A percentile compares a stretch with the other conserved stretches of the same genome.
Evolutionary conservation across 2,329 filamentous ascomycete genomes (phyloP).

Genomic region (Diatrype stigma): DNA sequence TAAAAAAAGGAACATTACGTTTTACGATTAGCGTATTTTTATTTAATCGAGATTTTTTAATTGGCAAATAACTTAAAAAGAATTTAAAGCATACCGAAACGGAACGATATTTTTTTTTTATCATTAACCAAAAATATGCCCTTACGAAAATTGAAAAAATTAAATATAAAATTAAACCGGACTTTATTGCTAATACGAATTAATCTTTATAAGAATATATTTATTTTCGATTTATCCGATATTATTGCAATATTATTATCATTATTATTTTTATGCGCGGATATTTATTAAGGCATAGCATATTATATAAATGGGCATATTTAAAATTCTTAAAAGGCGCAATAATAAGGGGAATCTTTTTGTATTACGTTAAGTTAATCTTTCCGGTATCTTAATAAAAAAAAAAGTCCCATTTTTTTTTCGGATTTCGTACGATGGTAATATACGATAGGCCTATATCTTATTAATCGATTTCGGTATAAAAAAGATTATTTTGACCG

Average conservation of each 20-base stretch:
- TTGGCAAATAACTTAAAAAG: background rate
- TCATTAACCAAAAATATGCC: background rate
- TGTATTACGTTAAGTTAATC: background rate
- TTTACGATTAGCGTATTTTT: background rate
- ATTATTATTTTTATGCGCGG: background rate
- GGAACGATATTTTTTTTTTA: background rate
- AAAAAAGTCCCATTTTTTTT: background rate
- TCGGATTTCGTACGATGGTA: background rate
- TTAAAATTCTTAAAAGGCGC: background rate
- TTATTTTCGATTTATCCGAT: background rate
- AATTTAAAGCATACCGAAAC: background rate
- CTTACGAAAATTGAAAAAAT: background rate
- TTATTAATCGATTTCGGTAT: background rate
- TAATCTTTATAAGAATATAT: background rate
- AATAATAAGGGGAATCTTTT: background rate
- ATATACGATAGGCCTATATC: background rate
- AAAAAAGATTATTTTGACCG: background rate
- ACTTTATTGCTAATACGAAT: background rate
- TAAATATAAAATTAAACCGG: background rate
- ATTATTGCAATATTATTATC: background rate
- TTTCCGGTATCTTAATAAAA: background rate
- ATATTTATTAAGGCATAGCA: background rate
- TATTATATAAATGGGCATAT: background rate
- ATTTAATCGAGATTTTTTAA: background rate
- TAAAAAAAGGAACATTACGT: background rate